Evolutionary conservation across 805 yeast species (phyloP).

Genomic region (Ogataea thermomethanolica): DNA sequence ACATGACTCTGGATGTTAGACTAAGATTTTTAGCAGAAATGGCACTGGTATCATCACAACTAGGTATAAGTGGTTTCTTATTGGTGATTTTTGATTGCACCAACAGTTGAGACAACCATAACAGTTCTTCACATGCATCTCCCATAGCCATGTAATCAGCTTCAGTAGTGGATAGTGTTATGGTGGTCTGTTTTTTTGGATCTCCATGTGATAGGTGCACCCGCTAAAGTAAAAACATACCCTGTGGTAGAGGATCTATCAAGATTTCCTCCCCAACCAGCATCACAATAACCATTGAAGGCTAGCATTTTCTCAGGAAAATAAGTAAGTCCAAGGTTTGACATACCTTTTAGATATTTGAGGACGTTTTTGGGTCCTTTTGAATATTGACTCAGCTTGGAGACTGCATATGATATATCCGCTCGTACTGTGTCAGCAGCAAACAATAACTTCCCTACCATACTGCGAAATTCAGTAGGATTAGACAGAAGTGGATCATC

Average conservation of each 20-base stretch:
- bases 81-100: neutral
- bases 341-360: slow-evolving; percentile 16
- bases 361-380: slow-evolving; percentile 10
- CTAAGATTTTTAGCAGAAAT: too few relatives aligned
- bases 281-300: slow-evolving; percentile 14
- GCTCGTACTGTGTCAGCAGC: slow-evolving; percentile 9
- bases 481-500: neutral
- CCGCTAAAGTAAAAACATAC: slow-evolving; percentile 6
- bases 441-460: slow-evolving; percentile 12
- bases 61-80: neutral
- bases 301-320: neutral
- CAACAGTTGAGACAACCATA: neutral
- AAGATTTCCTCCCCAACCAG: slow-evolving; percentile 14
- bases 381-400: slow-evolving; percentile 5
- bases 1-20: too few relatives aligned
- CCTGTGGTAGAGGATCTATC: slow-evolving; percentile 14
- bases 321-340: slow-evolving; percentile 1
- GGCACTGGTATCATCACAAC: neutral
- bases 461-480: slow-evolving; percentile 10
- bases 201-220: slow-evolving; percentile 19
- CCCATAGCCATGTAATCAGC: slow-evolving; percentile 16
- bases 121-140: neutral
- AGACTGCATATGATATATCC: slow-evolving; percentile 2
- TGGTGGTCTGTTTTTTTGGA: slow-evolving; percentile 14
- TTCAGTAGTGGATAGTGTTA: slow-evolving; percentile 17